Conservation (phyloP, 2,329 filamentous ascomycete species). For the Aaosphaeria arxii region DNA sequence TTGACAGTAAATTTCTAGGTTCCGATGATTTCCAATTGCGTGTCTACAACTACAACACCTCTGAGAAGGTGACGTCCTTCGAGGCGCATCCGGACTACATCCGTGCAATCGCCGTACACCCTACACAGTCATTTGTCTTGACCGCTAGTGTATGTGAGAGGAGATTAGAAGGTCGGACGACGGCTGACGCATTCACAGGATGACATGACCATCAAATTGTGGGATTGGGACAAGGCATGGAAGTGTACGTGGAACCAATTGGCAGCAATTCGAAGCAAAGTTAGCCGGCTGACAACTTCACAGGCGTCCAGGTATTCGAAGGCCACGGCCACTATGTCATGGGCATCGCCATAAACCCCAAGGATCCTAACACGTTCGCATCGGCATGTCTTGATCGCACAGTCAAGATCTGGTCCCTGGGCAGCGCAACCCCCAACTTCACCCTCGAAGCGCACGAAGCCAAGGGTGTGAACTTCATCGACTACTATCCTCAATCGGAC, state of each 20-base stretch:
- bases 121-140: conserved; percentile 90
- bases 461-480: conserved; percentile 97
- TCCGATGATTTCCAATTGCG: conserved; percentile 87
- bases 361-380: conserved; percentile 75
- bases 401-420: conserved; percentile 96
- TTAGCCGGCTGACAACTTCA: conserved; percentile 13
- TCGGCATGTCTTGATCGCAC: conserved; percentile 95
- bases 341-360: conserved; percentile 95
- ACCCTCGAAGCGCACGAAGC: conserved; percentile 96
- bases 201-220: conserved; percentile 72
- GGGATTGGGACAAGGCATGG: conserved; percentile 99
- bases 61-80: conserved; percentile 95
- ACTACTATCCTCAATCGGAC: conserved; percentile 71
- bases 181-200: conserved; percentile 26
- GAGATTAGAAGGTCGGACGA: neutral
- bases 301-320: conserved; percentile 81
- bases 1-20: conserved; percentile 15
- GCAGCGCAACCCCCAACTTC: conserved; percentile 91
- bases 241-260: conserved; percentile 59
- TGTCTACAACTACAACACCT: conserved; percentile 96
- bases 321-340: conserved; percentile 97
- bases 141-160: conserved; percentile 65
- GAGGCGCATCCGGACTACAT: conserved; percentile 99
- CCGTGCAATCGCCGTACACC: conserved; percentile 91
- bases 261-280: neutral